Percentiles rank a stretch among this genome's conserved stretches.
phyloP scores from a whole-genome alignment of 2,329 filamentous ascomycete genomes.

The Sarocladium kiliense region DNA sequence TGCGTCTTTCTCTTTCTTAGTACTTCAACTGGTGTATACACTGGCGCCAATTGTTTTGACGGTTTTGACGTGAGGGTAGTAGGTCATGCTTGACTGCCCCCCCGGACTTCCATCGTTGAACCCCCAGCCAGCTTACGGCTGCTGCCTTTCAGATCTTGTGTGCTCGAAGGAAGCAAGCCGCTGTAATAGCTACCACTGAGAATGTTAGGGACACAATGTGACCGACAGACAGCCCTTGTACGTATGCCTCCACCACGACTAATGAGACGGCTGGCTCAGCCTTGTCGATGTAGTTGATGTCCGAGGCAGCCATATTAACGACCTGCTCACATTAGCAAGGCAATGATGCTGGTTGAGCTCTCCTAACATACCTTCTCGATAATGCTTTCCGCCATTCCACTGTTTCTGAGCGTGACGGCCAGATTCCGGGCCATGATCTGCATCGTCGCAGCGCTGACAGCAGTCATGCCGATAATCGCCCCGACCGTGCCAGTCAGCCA shows the following conservation, averaged over 20 bases:
- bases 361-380: not conserved
- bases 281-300: slow-evolving; percentile 1
- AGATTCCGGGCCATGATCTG: not conserved
- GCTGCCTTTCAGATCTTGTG: not conserved
- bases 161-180: not conserved
- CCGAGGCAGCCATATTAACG: not conserved
- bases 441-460: slow-evolving; percentile 28
- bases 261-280: not conserved
- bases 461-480: slow-evolving; percentile 32
- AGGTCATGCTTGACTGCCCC: too few species aligned
- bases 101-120: too few species aligned
- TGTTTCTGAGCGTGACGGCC: not conserved
- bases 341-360: too few species aligned
- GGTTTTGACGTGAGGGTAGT: too few species aligned
- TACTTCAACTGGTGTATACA: too few species aligned
- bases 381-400: not conserved
- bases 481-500: slow-evolving; percentile 32
- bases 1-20: too few species aligned
- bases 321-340: not conserved
- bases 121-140: too few species aligned
- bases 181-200: not conserved
- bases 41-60: too few species aligned
- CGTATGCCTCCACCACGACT: not conserved
- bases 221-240: not conserved
- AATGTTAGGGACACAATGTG: not conserved